phyloP scores from a whole-genome alignment of 2,329 filamentous ascomycete species.

The Colletotrichum eleusines region DNA sequence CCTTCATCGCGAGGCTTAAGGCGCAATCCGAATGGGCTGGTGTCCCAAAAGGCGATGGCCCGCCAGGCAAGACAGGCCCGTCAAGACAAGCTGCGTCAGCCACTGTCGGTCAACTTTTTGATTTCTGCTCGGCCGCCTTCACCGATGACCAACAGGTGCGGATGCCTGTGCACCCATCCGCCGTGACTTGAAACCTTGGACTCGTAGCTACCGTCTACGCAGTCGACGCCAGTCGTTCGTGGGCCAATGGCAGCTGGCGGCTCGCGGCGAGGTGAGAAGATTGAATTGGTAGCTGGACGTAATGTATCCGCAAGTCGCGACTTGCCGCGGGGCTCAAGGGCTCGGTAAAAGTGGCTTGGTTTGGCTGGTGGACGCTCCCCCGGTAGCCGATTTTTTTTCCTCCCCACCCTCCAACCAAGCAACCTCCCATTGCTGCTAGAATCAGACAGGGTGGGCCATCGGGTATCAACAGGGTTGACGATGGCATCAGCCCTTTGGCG shows the following conservation, averaged over 20 bases:
- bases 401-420: conserved; percentile 34
- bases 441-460: conserved; percentile 30
- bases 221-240: conserved; percentile 26
- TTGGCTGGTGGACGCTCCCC: conserved; percentile 1
- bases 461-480: conserved; percentile 39
- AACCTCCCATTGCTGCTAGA: conserved; percentile 34
- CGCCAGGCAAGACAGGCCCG: too few relatives aligned
- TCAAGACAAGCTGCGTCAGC: conserved; percentile 29
- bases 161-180: conserved; percentile 29
- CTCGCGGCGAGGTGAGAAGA: conserved; percentile 7
- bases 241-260: conserved; percentile 30
- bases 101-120: conserved; percentile 21
- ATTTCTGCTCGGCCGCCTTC: conserved; percentile 14
- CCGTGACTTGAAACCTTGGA: conserved; percentile 31
- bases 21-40: conserved; percentile 11
- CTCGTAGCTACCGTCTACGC: conserved; percentile 10
- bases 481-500: conserved; percentile 31
- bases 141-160: conserved; percentile 14
- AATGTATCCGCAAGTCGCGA: conserved; percentile 16
- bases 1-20: conserved; percentile 26
- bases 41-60: not conserved
- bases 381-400: conserved; percentile 12
- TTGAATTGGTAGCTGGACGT: conserved; percentile 23
- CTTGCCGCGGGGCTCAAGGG: conserved; percentile 33
- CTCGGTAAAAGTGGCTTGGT: conserved; percentile 19